Base-by-base conservation (phyloP, 495 filamentous ascomycete species). In the Rostrohypoxylon terebratum region DNA sequence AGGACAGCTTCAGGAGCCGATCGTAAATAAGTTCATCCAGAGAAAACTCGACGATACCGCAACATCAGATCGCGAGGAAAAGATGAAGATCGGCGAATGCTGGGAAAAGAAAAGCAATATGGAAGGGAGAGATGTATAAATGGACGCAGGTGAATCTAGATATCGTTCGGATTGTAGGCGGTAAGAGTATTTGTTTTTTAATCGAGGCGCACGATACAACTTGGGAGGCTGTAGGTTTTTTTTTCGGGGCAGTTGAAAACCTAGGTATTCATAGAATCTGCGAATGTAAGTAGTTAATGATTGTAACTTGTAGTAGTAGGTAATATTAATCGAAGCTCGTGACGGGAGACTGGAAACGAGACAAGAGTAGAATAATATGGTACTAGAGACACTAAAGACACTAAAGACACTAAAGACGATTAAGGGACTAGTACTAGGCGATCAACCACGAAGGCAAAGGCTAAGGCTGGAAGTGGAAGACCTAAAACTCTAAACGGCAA, bases 1-100 rank as follows among this genome's bases (percentile, higher is more conserved):
- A 51, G 25, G 63, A 75, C 74, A 77, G 76, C 76, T 75, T 71
- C 69, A 70, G 51, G 66, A 73, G 59, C 31, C 34, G 59, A 63
- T 53, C 23, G 62, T 63, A 66, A 62, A 60, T 54, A 64, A 60
- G 68, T 66, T 36, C 74, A 78, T 77, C 57, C 69, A 74, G 73
- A 23, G 44, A 25, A 21, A 23, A 44, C 9, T 36, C 34, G 61
- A 66, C 51, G 33, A 13, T 20, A 31, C 50, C 69, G 70, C 69
- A 66, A 74, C 64, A 71, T 63, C 20, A 44, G 68, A 71, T 74
- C 60, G 67, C 67, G 71, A 72, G 71, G 10, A 53, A 23, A 1
- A 2, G 47, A 47, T 5, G 31, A 13, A 31, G 14, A 18, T 33
- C 16, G 31, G 20, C n/a, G 6, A 58, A 36, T 16, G 1, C n/a